phyloP scores from a whole-genome alignment of 1,284 basidiomycete species.

The Apiotrichum montevideense region DNA sequence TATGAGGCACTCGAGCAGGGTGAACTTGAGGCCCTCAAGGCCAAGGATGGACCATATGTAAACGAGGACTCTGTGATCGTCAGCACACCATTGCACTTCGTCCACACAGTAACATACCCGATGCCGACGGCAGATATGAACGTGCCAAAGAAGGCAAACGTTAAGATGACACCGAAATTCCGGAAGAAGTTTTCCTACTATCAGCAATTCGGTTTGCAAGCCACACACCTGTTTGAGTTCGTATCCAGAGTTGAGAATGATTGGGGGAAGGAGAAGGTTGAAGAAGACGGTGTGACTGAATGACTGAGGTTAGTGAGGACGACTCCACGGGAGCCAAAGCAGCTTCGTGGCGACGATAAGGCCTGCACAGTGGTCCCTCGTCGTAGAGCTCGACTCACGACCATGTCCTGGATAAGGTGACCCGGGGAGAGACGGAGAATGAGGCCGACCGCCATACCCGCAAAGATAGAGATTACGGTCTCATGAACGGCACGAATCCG shows the following conservation, averaged over 20 bases:
- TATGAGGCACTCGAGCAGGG: slow-evolving; percentile 83
- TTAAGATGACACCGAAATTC: slow-evolving; percentile 93
- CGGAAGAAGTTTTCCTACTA: slow-evolving; percentile 90
- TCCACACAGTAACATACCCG: slow-evolving; percentile 56
- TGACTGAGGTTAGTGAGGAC: slow-evolving; percentile 53
- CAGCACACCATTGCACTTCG: background rate
- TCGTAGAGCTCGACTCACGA: slow-evolving; percentile 57
- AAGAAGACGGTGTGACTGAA: slow-evolving; percentile 98
- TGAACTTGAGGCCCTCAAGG: slow-evolving; percentile 70
- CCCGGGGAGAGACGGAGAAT: slow-evolving; percentile 85
- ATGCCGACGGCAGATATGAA: slow-evolving; percentile 95
- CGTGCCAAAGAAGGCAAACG: slow-evolving; percentile 93
- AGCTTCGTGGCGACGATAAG: no score
- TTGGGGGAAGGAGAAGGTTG: slow-evolving; percentile 93
- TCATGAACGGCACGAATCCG: slow-evolving; percentile 94
- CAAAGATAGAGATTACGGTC: slow-evolving; percentile 90
- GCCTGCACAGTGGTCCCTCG: background rate
- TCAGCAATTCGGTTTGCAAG: background rate
- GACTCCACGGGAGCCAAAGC: no score
- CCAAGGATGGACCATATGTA: slow-evolving; percentile 92
- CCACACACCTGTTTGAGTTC: slow-evolving; percentile 79
- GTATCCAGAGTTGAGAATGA: slow-evolving; percentile 97
- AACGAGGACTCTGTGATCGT: slow-evolving; percentile 61
- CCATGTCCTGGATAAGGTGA: slow-evolving; percentile 91
- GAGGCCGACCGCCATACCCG: slow-evolving; percentile 90